Percentiles rank a stretch among this genome's conserved stretches.
Evolutionary conservation across 106 monocot species (phyloP).

Genomic region (Apostasia shenzhenica): DNA sequence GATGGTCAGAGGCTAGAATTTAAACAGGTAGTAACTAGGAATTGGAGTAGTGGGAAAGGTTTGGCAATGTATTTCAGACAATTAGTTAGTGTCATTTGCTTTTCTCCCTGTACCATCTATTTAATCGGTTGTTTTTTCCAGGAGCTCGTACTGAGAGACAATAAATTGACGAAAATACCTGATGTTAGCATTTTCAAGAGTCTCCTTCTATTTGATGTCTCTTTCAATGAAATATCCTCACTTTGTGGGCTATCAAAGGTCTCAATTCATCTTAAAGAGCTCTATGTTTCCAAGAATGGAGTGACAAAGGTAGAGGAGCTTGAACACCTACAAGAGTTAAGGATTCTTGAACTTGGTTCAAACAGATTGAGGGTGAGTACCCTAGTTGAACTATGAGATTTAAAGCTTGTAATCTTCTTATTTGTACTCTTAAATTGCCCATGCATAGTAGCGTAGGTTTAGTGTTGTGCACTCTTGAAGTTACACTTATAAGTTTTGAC

Average conservation of each 20-base stretch:
- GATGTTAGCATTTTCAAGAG: slow-evolving; percentile 84
- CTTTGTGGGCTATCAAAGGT: slow-evolving; percentile 74
- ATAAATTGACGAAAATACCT: slow-evolving; percentile 71
- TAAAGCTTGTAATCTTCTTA: too few relatives aligned
- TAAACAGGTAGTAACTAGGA: too few relatives aligned
- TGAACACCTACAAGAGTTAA: slow-evolving; percentile 60
- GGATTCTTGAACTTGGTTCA: slow-evolving; percentile 94
- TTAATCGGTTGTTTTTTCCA: slow-evolving; percentile 17
- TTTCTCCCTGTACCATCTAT: background rate
- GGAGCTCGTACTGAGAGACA: slow-evolving; percentile 90
- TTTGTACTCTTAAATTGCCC: too few relatives aligned
- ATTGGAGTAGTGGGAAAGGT: too few relatives aligned
- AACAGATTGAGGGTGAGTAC: slow-evolving; percentile 71
- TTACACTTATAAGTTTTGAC: too few relatives aligned
- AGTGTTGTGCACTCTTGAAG: too few relatives aligned
- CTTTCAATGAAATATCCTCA: slow-evolving; percentile 88
- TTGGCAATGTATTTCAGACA: too few relatives aligned
- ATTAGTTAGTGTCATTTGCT: background rate
- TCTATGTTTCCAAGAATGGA: slow-evolving; percentile 95
- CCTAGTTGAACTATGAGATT: too few relatives aligned
- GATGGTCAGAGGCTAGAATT: too few relatives aligned
- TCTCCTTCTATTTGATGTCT: slow-evolving; percentile 87
- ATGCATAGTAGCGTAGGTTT: too few relatives aligned
- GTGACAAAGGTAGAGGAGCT: slow-evolving; percentile 80
- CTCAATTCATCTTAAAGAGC: slow-evolving; percentile 67